Conservation (phyloP, 2,329 filamentous ascomycete genomes). For the Macrophomina tecta region DNA sequence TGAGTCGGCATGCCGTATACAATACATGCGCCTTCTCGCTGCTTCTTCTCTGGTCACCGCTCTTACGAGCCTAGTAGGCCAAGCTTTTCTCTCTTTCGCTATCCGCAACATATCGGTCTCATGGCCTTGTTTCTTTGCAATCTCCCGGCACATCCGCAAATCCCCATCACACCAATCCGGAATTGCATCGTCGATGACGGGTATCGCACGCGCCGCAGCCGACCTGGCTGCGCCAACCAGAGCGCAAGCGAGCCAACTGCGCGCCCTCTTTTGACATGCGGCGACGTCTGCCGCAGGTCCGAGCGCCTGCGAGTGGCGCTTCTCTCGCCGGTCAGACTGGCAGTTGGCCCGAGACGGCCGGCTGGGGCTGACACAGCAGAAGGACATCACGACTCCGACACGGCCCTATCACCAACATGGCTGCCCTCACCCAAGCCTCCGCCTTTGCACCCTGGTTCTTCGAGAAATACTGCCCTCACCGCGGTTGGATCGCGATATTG, state of each 20-base stretch:
- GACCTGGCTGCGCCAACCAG: background rate
- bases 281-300: conserved; percentile 16
- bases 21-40: background rate
- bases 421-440: background rate
- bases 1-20: conserved; percentile 18
- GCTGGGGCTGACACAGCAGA: background rate
- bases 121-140: conserved; percentile 14
- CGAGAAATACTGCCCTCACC: background rate
- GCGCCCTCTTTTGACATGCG: background rate
- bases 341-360: background rate
- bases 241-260: conserved; percentile 10
- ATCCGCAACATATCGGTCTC: conserved; percentile 13
- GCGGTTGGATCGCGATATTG: background rate
- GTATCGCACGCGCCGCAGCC: conserved; percentile 21
- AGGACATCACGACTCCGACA: conserved; percentile 3
- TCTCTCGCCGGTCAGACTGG: background rate
- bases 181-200: conserved; percentile 20
- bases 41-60: conserved; percentile 12
- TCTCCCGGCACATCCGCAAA: conserved; percentile 26
- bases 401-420: conserved; percentile 5
- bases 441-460: background rate
- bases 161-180: conserved; percentile 14
- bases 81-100: conserved; percentile 6
- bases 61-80: conserved; percentile 8
- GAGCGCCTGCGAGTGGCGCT: background rate